Percentiles rank a stretch among this genome's conserved stretches.
Conservation (phyloP, 2,329 filamentous ascomycete genomes). For the Penicillium hesseltinei region DNA sequence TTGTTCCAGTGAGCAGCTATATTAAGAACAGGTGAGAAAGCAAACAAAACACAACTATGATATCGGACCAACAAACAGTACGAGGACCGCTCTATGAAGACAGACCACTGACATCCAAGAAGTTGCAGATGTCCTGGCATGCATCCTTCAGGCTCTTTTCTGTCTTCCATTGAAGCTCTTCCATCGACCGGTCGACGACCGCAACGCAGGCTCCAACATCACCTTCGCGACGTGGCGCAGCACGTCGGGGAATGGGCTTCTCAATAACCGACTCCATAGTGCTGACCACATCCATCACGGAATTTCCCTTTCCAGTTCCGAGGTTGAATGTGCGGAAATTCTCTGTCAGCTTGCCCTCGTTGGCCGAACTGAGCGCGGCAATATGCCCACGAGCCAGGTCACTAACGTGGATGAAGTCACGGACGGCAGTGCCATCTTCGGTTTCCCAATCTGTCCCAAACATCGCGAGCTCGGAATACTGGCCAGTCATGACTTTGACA, state of each 20-base stretch:
- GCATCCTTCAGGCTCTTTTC: constrained; percentile 40
- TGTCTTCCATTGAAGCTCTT: constrained; percentile 54
- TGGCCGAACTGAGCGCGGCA: constrained; percentile 52
- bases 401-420: constrained; percentile 67
- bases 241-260: constrained; percentile 33
- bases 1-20: not conserved
- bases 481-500: constrained; percentile 59
- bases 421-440: constrained; percentile 62
- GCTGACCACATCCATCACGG: constrained; percentile 39
- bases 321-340: constrained; percentile 46
- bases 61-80: not conserved
- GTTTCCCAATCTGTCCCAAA: constrained; percentile 67
- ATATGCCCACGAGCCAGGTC: constrained; percentile 64
- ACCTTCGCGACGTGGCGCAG: constrained; percentile 35
- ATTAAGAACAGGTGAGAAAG: constrained; percentile 1
- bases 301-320: constrained; percentile 40
- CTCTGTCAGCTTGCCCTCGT: constrained; percentile 32
- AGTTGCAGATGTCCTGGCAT: constrained; percentile 40
- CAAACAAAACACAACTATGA: not conserved
- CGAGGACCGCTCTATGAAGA: constrained; percentile 18
- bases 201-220: constrained; percentile 44
- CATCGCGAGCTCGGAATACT: constrained; percentile 55
- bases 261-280: constrained; percentile 41
- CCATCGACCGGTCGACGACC: constrained; percentile 40
- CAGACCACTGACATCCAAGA: constrained; percentile 34